These are phyloP conservation scores for Aureoboletus auriporus DNA, from an alignment of 768 basidiomycete species.

Conservation along the genomic window DNA sequence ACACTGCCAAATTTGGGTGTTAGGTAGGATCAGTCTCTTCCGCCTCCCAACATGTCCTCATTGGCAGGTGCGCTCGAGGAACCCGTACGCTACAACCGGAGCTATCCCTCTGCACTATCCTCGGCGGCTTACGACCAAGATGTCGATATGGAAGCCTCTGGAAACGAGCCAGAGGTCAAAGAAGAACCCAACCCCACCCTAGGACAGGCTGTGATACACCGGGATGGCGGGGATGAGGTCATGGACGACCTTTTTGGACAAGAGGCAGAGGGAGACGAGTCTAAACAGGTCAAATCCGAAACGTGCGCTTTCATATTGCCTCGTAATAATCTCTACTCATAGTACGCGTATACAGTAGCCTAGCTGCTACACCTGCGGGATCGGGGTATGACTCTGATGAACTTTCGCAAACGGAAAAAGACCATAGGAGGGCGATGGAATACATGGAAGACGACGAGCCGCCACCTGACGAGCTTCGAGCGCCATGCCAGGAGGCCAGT, in stretches of 20 bases:
- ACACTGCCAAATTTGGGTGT: slow-evolving; percentile 12
- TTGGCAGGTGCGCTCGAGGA: slow-evolving; percentile 54
- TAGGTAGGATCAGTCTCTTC: neutral
- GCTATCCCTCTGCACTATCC: slow-evolving; percentile 9
- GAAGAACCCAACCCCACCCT: slow-evolving; percentile 10
- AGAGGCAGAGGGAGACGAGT: slow-evolving; percentile 47
- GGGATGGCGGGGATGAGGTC: slow-evolving; percentile 40
- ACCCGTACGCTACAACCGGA: slow-evolving; percentile 21
- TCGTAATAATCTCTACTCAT: slow-evolving; percentile 13
- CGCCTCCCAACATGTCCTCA: slow-evolving; percentile 45
- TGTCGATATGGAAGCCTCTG: slow-evolving; percentile 38
- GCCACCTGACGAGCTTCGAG: slow-evolving; percentile 44
- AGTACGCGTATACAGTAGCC: slow-evolving; percentile 23
- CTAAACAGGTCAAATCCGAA: slow-evolving; percentile 40
- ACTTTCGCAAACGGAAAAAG: slow-evolving; percentile 56
- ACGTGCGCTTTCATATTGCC: slow-evolving; percentile 33
- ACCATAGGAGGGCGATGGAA: slow-evolving; percentile 64
- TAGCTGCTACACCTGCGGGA: slow-evolving; percentile 33
- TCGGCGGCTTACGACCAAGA: slow-evolving; percentile 27
- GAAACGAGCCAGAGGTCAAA: slow-evolving; percentile 12
- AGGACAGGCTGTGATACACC: slow-evolving; percentile 15
- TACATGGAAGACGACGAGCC: slow-evolving; percentile 78
- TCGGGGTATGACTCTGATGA: slow-evolving; percentile 64
- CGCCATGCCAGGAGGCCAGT: slow-evolving; percentile 55
- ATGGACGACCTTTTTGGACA: slow-evolving; percentile 83